Evolutionary conservation across 2,329 filamentous ascomycete species (phyloP).

Genomic region (Fusarium papillatum): DNA sequence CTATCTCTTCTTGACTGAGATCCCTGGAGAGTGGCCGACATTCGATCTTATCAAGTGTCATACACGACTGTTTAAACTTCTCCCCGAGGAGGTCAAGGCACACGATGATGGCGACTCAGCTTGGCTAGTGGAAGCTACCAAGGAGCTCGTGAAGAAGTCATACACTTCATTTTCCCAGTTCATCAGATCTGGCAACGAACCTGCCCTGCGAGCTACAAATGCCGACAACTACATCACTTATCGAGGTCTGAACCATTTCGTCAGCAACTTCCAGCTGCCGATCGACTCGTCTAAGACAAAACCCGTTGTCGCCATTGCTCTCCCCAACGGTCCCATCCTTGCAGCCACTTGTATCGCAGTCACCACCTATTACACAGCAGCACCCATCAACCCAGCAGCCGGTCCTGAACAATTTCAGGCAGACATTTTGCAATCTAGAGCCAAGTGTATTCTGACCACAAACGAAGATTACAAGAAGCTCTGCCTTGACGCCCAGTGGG

Average conservation of each 20-base stretch:
- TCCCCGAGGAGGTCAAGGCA: constrained; percentile 52
- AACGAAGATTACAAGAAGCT: constrained; percentile 55
- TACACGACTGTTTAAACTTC: constrained; percentile 49
- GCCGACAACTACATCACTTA: constrained; percentile 48
- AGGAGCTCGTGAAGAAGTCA: constrained; percentile 44
- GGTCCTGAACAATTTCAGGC: constrained; percentile 63
- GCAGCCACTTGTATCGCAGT: constrained; percentile 64
- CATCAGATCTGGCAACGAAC: constrained; percentile 41
- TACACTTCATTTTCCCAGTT: constrained; percentile 57
- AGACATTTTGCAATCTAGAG: constrained; percentile 62
- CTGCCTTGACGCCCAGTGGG: constrained; percentile 49
- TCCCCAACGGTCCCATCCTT: constrained; percentile 68
- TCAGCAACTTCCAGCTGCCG: constrained; percentile 50
- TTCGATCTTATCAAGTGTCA: constrained; percentile 50
- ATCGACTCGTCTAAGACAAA: constrained; percentile 41
- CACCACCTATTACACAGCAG: constrained; percentile 63
- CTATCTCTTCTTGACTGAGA: constrained; percentile 39
- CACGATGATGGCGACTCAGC: constrained; percentile 26
- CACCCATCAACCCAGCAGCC: constrained; percentile 64
- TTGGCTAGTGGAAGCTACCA: constrained; percentile 35
- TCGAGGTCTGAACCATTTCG: constrained; percentile 47
- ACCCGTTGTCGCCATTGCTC: constrained; percentile 62
- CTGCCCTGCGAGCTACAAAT: constrained; percentile 46
- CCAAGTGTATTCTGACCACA: constrained; percentile 61
- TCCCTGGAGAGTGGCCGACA: constrained; percentile 45